phyloP scores from a whole-genome alignment of 441 rosid species.

The Gossypium trilobum region DNA sequence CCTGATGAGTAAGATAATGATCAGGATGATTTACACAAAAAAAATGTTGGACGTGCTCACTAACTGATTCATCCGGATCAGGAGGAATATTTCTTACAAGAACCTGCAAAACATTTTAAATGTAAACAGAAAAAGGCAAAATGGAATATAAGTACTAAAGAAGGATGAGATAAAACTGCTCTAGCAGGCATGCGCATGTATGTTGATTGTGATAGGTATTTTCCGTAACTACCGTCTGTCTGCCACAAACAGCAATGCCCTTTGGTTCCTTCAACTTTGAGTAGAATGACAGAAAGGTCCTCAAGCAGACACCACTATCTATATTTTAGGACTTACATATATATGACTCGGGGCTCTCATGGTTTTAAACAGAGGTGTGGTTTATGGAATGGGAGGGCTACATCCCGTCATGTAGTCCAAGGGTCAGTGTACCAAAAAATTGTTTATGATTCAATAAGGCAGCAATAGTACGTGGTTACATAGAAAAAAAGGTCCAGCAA shows the following conservation, averaged over 20 bases:
- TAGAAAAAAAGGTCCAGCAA: neutral
- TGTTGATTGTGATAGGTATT: neutral
- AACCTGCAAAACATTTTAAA: constrained; percentile 43
- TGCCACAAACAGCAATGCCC: neutral
- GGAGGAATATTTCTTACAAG: constrained; percentile 90
- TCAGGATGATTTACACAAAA: constrained; percentile 73
- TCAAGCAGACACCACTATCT: neutral
- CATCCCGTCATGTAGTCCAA: neutral
- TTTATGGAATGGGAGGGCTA: neutral
- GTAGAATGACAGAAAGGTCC: neutral
- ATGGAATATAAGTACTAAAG: neutral
- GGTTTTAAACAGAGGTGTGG: neutral
- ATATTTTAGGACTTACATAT: neutral
- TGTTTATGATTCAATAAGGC: neutral
- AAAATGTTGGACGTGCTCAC: constrained; percentile 86
- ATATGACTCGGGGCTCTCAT: neutral
- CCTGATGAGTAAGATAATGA: constrained; percentile 54
- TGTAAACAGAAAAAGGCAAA: neutral
- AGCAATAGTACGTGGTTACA: neutral
- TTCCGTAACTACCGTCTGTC: neutral
- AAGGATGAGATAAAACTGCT: neutral
- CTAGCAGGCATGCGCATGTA: neutral
- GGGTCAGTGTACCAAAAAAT: neutral
- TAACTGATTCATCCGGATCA: constrained; percentile 84
- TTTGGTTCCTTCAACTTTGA: neutral